A percentile compares a stretch with the other conserved stretches of the same genome.
Conservation (phyloP, 768 basidiomycete genomes). For the Amanita pseudoporphyria region DNA sequence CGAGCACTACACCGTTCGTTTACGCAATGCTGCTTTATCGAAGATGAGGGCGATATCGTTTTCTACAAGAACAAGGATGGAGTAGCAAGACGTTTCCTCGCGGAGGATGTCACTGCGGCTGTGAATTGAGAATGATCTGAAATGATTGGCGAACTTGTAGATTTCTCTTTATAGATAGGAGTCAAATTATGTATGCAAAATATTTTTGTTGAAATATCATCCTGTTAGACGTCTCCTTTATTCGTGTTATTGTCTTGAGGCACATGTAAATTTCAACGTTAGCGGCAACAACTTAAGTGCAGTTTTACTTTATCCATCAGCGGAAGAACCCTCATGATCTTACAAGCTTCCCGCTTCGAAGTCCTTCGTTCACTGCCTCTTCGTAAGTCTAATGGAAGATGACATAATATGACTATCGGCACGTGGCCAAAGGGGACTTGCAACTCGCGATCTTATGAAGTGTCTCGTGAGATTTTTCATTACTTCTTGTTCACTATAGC, state of each 20-base stretch:
- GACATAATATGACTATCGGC: neutral
- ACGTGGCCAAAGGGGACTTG: too few relatives aligned
- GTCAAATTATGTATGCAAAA: too few relatives aligned
- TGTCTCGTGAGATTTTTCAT: neutral
- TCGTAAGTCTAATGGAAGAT: neutral
- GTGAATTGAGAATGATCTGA: neutral
- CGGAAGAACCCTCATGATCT: constrained; percentile 4
- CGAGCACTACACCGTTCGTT: constrained; percentile 51
- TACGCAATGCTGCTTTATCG: constrained; percentile 52
- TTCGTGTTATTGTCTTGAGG: too few relatives aligned
- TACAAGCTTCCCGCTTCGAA: constrained; percentile 1
- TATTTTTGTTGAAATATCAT: too few relatives aligned
- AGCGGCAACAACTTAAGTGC: neutral
- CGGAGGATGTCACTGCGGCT: neutral
- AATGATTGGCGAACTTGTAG: neutral
- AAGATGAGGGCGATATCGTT: constrained; percentile 51
- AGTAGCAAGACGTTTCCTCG: constrained; percentile 25
- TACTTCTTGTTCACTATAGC: neutral
- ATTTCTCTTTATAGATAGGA: too few relatives aligned
- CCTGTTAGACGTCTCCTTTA: too few relatives aligned
- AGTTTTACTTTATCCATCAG: neutral
- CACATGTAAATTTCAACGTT: neutral
- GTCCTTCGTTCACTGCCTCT: neutral
- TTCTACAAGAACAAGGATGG: constrained; percentile 53
- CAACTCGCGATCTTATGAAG: neutral